Conservation (phyloP, 129 eudicot species). For the Artemisia annua region DNA sequence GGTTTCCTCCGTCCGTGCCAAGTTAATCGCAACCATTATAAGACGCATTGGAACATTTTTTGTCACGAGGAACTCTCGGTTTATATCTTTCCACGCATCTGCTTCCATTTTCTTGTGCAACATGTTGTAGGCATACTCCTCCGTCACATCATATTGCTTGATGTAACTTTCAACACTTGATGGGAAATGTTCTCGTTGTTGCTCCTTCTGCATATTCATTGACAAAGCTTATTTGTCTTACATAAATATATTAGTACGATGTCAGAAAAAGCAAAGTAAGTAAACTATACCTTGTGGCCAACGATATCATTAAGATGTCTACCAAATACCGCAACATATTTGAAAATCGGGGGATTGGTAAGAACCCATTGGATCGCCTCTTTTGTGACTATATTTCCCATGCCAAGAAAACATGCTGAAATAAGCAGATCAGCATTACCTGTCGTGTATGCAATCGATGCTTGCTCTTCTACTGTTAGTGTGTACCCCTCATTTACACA, state of each 20-base stretch:
- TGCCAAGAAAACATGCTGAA: constrained; percentile 15
- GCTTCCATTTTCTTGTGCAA: constrained; percentile 28
- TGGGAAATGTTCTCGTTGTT: constrained; percentile 37
- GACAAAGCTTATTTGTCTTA: neutral
- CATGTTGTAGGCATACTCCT: constrained; percentile 18
- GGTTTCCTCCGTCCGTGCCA: constrained; percentile 22
- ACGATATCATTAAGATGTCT: constrained; percentile 31
- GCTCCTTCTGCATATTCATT: constrained; percentile 30
- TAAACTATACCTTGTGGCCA: neutral
- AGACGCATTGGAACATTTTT: constrained; percentile 23
- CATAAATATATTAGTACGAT: neutral
- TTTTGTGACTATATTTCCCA: constrained; percentile 13
- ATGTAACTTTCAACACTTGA: constrained; percentile 33
- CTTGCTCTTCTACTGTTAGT: constrained; percentile 28
- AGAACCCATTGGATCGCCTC: too few species aligned
- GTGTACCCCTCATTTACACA: constrained; percentile 23
- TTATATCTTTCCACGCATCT: constrained; percentile 49
- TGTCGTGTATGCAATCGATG: neutral
- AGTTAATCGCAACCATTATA: constrained; percentile 19
- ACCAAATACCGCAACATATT: constrained; percentile 5
- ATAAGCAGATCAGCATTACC: neutral
- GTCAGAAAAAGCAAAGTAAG: neutral
- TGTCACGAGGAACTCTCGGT: constrained; percentile 20
- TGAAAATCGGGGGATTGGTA: constrained; percentile 19
- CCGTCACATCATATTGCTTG: constrained; percentile 2